Evolutionary conservation across 2,329 filamentous ascomycete genomes (phyloP).

Genomic region (Talaromyces albobiverticillius): DNA sequence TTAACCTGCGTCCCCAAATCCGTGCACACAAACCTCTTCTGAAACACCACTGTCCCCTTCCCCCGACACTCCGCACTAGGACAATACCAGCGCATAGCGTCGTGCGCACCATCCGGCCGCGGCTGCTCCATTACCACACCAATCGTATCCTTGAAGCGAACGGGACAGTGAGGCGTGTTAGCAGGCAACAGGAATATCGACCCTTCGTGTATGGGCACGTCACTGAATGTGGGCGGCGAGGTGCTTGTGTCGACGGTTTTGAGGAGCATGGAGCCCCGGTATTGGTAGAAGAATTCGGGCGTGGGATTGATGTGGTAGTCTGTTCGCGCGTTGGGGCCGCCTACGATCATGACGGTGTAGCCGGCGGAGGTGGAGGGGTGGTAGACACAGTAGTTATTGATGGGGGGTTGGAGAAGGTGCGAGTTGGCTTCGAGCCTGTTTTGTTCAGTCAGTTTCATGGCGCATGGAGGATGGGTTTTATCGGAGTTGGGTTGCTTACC

Average conservation of each 20-base stretch:
- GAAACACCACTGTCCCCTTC: constrained; percentile 73
- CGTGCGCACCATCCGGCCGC: constrained; percentile 65
- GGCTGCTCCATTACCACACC: constrained; percentile 88
- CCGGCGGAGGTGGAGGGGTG: constrained; percentile 71
- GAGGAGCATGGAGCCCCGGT: constrained; percentile 88
- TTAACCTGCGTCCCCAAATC: constrained; percentile 95
- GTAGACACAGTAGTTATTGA: constrained; percentile 98
- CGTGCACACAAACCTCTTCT: constrained; percentile 82
- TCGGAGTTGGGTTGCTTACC: constrained; percentile 29
- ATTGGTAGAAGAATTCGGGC: constrained; percentile 97
- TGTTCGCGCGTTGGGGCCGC: constrained; percentile 90
- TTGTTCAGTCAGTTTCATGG: neutral
- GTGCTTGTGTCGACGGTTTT: constrained; percentile 72
- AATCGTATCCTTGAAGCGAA: constrained; percentile 90
- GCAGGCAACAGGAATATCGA: constrained; percentile 89
- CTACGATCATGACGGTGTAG: constrained; percentile 89
- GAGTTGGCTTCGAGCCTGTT: constrained; percentile 84
- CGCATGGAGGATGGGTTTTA: constrained; percentile 11
- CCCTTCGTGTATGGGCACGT: constrained; percentile 86
- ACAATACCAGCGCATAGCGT: constrained; percentile 82
- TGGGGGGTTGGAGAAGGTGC: constrained; percentile 86
- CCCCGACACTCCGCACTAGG: constrained; percentile 51
- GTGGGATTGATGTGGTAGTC: constrained; percentile 99
- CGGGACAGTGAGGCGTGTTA: constrained; percentile 96
- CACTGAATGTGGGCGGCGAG: constrained; percentile 62